phyloP scores from a whole-genome alignment of 306 rosid genomes.

The Mimosa pudica region DNA sequence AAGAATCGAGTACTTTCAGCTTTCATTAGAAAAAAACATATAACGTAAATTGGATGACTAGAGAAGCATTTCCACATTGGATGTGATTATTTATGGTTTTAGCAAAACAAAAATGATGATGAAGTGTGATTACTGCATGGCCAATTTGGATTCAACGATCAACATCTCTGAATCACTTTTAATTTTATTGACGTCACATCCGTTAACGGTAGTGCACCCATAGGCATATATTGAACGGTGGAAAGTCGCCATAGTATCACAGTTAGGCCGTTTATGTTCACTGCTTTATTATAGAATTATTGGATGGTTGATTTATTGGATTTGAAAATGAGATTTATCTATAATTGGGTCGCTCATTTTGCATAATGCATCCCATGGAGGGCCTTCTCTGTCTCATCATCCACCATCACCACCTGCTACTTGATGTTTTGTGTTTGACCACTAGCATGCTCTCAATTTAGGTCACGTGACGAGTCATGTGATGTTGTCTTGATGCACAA shows the following conservation, averaged over 20 bases:
- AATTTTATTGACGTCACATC: constrained; percentile 1
- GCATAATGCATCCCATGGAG: background rate
- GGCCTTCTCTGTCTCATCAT: background rate
- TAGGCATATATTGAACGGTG: background rate
- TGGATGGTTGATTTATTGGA: background rate
- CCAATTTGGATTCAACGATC: background rate
- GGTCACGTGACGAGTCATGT: constrained; percentile 21
- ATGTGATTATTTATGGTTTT: background rate
- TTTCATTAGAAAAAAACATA: background rate
- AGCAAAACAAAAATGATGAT: background rate
- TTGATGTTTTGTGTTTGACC: constrained; percentile 7
- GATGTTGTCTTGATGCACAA: constrained; percentile 8
- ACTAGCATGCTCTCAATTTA: background rate
- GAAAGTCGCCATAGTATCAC: background rate
- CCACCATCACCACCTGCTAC: background rate
- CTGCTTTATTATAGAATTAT: background rate
- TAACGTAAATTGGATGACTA: background rate
- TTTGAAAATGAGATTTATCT: background rate
- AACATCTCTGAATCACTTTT: background rate
- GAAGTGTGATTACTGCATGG: background rate
- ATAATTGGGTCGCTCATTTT: background rate
- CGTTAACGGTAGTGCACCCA: background rate
- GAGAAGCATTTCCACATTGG: background rate
- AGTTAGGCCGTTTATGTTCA: background rate
- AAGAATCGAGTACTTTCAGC: background rate